These are phyloP conservation scores for Capsella bursapastoris DNA, from an alignment of 345 rosid species.

Conservation along the genomic window DNA sequence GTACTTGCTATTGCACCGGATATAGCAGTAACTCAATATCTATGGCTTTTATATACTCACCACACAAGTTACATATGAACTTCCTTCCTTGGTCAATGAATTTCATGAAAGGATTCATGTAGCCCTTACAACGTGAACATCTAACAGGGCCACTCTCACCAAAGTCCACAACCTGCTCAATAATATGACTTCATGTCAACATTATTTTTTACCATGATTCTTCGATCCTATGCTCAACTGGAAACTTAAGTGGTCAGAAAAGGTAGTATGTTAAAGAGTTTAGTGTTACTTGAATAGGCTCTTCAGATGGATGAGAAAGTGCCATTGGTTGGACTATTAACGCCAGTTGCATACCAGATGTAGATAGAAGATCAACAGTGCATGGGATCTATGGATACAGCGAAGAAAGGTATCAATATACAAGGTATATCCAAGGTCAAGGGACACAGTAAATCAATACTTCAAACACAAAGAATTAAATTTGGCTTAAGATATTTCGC, in stretches of 20 bases:
- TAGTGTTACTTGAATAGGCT: conserved; percentile 77
- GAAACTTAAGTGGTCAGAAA: conserved; percentile 14
- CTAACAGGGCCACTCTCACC: conserved; percentile 94
- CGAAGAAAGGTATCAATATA: conserved; percentile 30
- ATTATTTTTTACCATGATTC: background rate
- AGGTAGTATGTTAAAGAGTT: conserved; percentile 23
- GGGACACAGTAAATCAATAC: conserved; percentile 1
- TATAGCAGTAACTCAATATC: conserved; percentile 17
- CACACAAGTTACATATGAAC: conserved; percentile 84
- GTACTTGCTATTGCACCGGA: conserved; percentile 13
- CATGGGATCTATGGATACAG: conserved; percentile 74
- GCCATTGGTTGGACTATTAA: conserved; percentile 91
- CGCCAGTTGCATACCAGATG: conserved; percentile 95
- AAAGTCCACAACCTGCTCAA: conserved; percentile 78
- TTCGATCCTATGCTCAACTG: background rate
- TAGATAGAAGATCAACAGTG: conserved; percentile 85
- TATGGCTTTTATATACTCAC: conserved; percentile 36
- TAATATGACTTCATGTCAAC: conserved; percentile 21
- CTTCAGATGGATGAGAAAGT: conserved; percentile 94
- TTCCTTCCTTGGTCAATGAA: conserved; percentile 89
- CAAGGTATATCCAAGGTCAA: conserved; percentile 11
- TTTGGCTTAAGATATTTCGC: conserved; percentile 27
- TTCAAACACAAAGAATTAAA: background rate
- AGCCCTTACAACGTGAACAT: conserved; percentile 92
- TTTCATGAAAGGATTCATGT: conserved; percentile 89